A percentile compares a stretch with the other conserved stretches of the same genome.
These are phyloP conservation scores for Begonia peltatifolia DNA, from an alignment of 306 rosid species.

Conservation along the genomic window DNA sequence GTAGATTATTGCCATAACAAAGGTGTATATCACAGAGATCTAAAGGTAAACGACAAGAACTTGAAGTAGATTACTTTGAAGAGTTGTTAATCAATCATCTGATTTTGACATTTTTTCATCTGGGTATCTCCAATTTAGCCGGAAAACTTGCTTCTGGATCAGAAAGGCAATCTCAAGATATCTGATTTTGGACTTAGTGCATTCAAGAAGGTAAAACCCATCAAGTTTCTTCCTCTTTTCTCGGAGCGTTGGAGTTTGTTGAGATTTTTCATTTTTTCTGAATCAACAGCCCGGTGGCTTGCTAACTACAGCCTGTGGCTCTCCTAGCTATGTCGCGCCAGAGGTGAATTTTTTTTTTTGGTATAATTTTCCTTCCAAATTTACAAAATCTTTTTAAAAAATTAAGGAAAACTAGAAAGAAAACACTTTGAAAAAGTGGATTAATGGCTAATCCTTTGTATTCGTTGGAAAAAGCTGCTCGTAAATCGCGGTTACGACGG, in stretches of 20 bases:
- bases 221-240: not conserved
- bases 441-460: not conserved
- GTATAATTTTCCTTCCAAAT: too few species aligned
- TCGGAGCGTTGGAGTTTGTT: too few species aligned
- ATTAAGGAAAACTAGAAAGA: not conserved
- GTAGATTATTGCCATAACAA: slow-evolving; percentile 59
- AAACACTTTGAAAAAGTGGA: too few species aligned
- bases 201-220: slow-evolving; percentile 40
- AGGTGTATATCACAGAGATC: slow-evolving; percentile 71
- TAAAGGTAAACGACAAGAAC: slow-evolving; percentile 37
- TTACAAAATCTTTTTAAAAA: too few species aligned
- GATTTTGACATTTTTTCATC: too few species aligned
- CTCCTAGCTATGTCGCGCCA: slow-evolving; percentile 82
- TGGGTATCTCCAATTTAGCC: slow-evolving; percentile 24
- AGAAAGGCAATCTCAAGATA: slow-evolving; percentile 52
- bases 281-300: slow-evolving; percentile 34
- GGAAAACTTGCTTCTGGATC: slow-evolving; percentile 62
- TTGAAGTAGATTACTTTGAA: too few species aligned
- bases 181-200: slow-evolving; percentile 80
- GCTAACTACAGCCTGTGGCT: slow-evolving; percentile 58
- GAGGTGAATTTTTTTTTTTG: slow-evolving; percentile 32
- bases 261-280: not conserved
- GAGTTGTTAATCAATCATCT: too few species aligned
- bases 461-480: slow-evolving; percentile 28
- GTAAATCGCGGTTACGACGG: slow-evolving; percentile 46